Evolutionary conservation across 306 rosid species (phyloP).

Genomic region (Sicyos edulis): DNA sequence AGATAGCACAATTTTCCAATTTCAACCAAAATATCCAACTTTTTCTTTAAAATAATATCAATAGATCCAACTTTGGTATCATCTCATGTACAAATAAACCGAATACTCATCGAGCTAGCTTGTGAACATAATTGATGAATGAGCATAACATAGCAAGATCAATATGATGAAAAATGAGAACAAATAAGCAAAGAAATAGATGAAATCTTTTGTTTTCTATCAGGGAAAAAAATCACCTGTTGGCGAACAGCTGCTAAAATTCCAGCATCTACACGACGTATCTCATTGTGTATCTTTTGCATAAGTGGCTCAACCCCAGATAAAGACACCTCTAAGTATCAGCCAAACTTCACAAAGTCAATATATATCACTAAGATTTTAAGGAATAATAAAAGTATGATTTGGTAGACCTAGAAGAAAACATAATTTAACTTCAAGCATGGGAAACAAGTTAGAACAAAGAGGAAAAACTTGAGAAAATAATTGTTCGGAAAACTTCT

Average conservation of each 20-base stretch:
- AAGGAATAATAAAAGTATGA: slow-evolving; percentile 12
- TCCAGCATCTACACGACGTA: slow-evolving; percentile 87
- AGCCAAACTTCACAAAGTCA: slow-evolving; percentile 20
- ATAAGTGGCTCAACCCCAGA: slow-evolving; percentile 93
- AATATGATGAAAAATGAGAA: not conserved
- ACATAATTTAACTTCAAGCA: not conserved
- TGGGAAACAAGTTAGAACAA: not conserved
- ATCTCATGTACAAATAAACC: not conserved
- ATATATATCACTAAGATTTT: not conserved
- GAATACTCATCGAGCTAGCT: slow-evolving; percentile 3
- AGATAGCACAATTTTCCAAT: not conserved
- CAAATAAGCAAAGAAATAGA: not conserved
- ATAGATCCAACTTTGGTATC: not conserved
- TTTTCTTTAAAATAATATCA: not conserved
- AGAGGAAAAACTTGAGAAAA: not conserved
- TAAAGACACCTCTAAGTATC: slow-evolving; percentile 63
- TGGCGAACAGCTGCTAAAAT: slow-evolving; percentile 89
- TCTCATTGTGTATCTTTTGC: slow-evolving; percentile 94
- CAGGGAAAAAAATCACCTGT: slow-evolving; percentile 42
- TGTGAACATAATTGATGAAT: slow-evolving; percentile 9
- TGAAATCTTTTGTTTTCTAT: not conserved
- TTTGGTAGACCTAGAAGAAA: not conserved
- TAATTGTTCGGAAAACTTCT: not conserved
- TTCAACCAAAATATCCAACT: slow-evolving; percentile 13
- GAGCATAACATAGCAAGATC: not conserved